These are phyloP conservation scores for Aspergillus nanangensis DNA, from an alignment of 495 filamentous ascomycete species.

Conservation along the genomic window DNA sequence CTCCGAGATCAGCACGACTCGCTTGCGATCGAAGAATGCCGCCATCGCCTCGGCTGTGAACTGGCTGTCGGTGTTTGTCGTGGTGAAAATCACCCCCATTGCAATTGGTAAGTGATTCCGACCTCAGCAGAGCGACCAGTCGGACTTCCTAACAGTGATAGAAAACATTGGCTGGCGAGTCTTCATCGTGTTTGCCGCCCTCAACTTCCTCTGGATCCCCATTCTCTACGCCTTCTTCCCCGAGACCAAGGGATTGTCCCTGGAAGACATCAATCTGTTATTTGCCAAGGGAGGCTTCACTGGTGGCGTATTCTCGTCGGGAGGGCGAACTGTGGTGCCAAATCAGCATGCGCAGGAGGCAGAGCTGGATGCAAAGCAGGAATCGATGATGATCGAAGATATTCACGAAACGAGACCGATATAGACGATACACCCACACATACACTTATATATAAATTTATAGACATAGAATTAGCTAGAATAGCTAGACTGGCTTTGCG, in stretches of 20 bases:
- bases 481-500: no score
- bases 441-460: no score
- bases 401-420: no score
- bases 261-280: background rate
- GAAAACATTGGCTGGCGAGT: background rate
- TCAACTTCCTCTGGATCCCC: background rate
- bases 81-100: background rate
- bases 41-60: background rate
- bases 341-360: background rate
- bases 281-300: background rate
- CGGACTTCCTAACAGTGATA: background rate
- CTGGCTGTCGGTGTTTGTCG: background rate
- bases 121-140: background rate
- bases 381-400: background rate
- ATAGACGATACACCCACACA: no score
- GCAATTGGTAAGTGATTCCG: background rate
- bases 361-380: background rate
- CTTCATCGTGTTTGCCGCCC: background rate
- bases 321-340: background rate
- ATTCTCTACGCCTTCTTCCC: background rate
- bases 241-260: background rate
- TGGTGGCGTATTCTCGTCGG: background rate
- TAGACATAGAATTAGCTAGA: no score
- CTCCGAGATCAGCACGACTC: background rate
- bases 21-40: background rate